Evolutionary conservation across 257 asterid genomes (phyloP).

Genomic region (Solanum medicagineum): DNA sequence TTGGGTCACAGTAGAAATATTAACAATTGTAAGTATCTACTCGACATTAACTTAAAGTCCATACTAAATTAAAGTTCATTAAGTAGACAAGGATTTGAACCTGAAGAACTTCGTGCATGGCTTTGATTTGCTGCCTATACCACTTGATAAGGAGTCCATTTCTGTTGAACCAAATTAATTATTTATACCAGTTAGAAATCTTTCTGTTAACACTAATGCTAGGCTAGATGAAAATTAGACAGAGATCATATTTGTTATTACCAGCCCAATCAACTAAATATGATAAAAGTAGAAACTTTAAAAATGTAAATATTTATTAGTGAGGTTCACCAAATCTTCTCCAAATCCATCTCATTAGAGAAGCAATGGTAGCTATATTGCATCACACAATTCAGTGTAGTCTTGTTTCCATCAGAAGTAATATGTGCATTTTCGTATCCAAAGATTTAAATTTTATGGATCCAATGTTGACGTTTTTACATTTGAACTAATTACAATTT

Average conservation of each 20-base stretch:
- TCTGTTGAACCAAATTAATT: constrained; percentile 90
- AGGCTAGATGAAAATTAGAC: constrained; percentile 1
- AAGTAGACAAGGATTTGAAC: constrained; percentile 69
- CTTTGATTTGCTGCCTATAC: constrained; percentile 99
- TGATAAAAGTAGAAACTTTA: not conserved
- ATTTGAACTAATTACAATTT: not conserved
- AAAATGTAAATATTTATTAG: not conserved
- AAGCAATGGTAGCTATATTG: not conserved
- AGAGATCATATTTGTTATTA: not conserved
- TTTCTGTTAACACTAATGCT: constrained; percentile 10
- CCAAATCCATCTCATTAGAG: not conserved
- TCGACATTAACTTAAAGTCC: not conserved
- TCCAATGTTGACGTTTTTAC: not conserved
- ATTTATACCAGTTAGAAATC: constrained; percentile 52
- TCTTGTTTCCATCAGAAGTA: not conserved
- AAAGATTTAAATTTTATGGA: not conserved
- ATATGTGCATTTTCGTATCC: not conserved
- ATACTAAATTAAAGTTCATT: constrained; percentile 12
- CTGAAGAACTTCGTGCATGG: constrained; percentile 99
- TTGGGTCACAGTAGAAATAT: not conserved
- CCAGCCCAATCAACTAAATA: not conserved
- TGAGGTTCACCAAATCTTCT: not conserved
- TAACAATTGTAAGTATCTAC: constrained; percentile 7
- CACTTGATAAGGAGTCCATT: constrained; percentile 81
- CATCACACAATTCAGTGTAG: not conserved